Percentiles rank a stretch among this genome's conserved stretches.
Conservation (phyloP, 108 stramenopile genomes). For the Cyclotella cryptica region DNA sequence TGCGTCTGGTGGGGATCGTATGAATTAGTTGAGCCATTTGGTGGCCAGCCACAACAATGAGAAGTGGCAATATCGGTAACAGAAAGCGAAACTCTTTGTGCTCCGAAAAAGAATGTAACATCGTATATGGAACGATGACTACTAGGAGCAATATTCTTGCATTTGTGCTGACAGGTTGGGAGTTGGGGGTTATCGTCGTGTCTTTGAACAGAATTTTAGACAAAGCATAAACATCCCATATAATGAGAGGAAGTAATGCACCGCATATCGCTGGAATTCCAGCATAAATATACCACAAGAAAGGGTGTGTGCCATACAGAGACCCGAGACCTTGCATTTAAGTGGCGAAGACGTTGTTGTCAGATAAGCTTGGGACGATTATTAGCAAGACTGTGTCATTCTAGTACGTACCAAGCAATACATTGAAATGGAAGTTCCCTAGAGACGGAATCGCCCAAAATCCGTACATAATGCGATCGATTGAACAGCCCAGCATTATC, state of each 20-base stretch:
- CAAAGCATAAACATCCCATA: conserved; percentile 43
- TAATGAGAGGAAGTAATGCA: conserved; percentile 63
- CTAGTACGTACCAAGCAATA: conserved; percentile 57
- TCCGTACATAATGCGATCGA: conserved; percentile 82
- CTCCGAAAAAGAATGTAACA: conserved; percentile 83
- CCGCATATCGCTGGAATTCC: conserved; percentile 84
- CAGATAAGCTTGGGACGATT: neutral
- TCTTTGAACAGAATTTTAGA: neutral
- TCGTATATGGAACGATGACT: conserved; percentile 61
- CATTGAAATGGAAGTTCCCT: conserved; percentile 90
- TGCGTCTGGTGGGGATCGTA: neutral
- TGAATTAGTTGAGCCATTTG: conserved; percentile 16
- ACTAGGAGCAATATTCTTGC: conserved; percentile 55
- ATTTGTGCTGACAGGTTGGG: conserved; percentile 10
- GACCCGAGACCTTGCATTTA: conserved; percentile 56
- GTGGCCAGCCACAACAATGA: conserved; percentile 76
- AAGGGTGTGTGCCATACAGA: conserved; percentile 87
- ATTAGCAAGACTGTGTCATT: too few species aligned
- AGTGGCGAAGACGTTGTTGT: neutral
- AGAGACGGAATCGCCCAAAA: conserved; percentile 87
- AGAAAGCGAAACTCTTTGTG: conserved; percentile 98
- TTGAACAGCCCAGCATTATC: conserved; percentile 52
- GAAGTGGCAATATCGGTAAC: conserved; percentile 88
- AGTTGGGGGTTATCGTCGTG: neutral
- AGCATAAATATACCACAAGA: conserved; percentile 83